Evolutionary conservation across 2,329 filamentous ascomycete genomes (phyloP), one percentile per base, ranked within the genome.

Genomic region (Penicillium italicum): DNA sequence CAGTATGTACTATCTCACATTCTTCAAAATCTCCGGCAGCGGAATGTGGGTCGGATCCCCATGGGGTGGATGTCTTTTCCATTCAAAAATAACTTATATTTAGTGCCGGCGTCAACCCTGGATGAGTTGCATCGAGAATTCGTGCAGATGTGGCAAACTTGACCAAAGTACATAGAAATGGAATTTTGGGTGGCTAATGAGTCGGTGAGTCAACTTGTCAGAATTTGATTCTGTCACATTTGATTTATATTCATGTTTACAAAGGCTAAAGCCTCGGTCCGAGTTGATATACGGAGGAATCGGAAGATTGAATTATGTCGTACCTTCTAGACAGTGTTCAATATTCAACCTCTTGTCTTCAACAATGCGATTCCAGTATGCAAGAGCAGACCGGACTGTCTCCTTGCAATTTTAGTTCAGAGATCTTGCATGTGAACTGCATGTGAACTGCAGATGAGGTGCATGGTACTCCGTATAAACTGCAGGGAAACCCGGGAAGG

Each of bases 351-450:
- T 34, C 38, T 36, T 20, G 31, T 43, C 33, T 45, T 50, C 18
- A 43, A 45, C 18, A 43, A 45, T 47, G 26, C 22, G 28, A 28
- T 33, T 41, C 16, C 11, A 43, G n/a, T 42, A 47, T 53, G 50
- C 36, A 49, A 53, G 44, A 53, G 26, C 37, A 54, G 46, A 55
- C 47, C 53, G 28, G 38, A 49, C 58, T 52, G 56, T 55, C 42
- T 54, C 45, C 56, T 53, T 46, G 38, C 47, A 46, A 60, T 55
- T 52, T 54, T 56, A 55, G 58, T 48, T 49, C 37, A 33, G 48
- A 53, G 58, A 62, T 62, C 60, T 60, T 59, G 58, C 60, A 62
- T 56, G 52, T 55, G 47, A 62, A 49, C 33, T 54, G 51, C 47
- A 28, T 58, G 50, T 54, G 46, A 60, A 51, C 14, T 33, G 43